Evolutionary conservation across 2,329 filamentous ascomycete genomes (phyloP).

Genomic region (Arachnopeziza araneosa): DNA sequence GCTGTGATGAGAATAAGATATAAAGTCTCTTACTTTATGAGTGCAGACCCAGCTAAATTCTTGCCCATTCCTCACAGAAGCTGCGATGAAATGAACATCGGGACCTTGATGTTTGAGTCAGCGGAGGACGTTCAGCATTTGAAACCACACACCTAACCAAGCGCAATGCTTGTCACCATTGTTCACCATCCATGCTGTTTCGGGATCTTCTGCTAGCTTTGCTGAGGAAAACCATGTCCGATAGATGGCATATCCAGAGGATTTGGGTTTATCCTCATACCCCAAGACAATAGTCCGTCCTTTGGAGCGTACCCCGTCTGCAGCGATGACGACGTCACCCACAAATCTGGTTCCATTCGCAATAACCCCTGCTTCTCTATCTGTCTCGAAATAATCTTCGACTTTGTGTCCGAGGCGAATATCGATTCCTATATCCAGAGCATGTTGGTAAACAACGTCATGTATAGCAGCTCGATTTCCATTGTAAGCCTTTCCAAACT

Average conservation of each 20-base stretch:
- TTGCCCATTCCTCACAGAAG: slow-evolving; percentile 45
- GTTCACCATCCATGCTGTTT: slow-evolving; percentile 32
- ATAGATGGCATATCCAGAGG: slow-evolving; percentile 39
- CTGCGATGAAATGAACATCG: slow-evolving; percentile 47
- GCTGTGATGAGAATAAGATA: slow-evolving; percentile 17
- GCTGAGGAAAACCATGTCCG: slow-evolving; percentile 34
- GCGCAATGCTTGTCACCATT: slow-evolving; percentile 44
- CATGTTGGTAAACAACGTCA: slow-evolving; percentile 45
- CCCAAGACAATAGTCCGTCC: slow-evolving; percentile 28
- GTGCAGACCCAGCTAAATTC: slow-evolving; percentile 52
- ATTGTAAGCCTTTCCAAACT: slow-evolving; percentile 44
- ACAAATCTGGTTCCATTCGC: slow-evolving; percentile 42
- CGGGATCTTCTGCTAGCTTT: slow-evolving; percentile 29
- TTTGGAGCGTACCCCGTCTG: slow-evolving; percentile 34
- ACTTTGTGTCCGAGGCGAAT: slow-evolving; percentile 50
- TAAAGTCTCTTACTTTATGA: slow-evolving; percentile 36
- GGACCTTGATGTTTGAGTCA: slow-evolving; percentile 22
- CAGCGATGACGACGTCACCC: slow-evolving; percentile 36
- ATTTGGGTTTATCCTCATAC: slow-evolving; percentile 38
- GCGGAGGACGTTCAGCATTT: background rate
- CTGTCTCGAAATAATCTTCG: slow-evolving; percentile 45
- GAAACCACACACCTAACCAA: slow-evolving; percentile 40
- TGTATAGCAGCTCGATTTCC: slow-evolving; percentile 47
- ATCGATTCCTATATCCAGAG: slow-evolving; percentile 43
- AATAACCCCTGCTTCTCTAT: slow-evolving; percentile 41